phyloP scores from a whole-genome alignment of 495 filamentous ascomycete species.

The Penicillium desertorum region DNA sequence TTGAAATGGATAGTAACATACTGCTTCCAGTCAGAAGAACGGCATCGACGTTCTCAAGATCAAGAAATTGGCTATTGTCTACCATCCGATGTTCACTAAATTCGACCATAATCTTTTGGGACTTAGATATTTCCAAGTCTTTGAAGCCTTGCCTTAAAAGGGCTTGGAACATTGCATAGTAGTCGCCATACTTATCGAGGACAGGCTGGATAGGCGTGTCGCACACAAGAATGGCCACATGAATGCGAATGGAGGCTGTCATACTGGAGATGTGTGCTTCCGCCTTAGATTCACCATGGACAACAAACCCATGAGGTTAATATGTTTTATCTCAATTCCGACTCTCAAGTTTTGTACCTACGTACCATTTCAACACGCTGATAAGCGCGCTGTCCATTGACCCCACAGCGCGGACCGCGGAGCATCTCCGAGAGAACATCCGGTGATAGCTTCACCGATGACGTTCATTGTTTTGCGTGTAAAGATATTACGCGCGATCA shows the following conservation, averaged over 20 bases:
- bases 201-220: constrained; percentile 63
- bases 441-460: not conserved
- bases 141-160: constrained; percentile 55
- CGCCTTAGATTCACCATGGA: not conserved
- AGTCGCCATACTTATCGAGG: constrained; percentile 60
- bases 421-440: constrained; percentile 7
- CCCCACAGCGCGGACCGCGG: constrained; percentile 32
- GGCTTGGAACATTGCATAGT: constrained; percentile 67
- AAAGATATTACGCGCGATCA: not conserved
- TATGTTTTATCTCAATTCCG: not conserved
- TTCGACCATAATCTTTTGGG: constrained; percentile 39
- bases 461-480: not conserved
- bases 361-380: not conserved
- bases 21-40: constrained; percentile 73
- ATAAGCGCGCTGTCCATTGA: constrained; percentile 26
- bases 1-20: constrained; percentile 21
- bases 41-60: constrained; percentile 67
- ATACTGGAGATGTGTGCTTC: constrained; percentile 13
- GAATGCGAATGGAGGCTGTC: constrained; percentile 38
- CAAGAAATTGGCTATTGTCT: constrained; percentile 54
- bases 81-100: constrained; percentile 68
- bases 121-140: constrained; percentile 21
- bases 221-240: constrained; percentile 77
- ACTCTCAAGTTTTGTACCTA: not conserved
- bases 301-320: not conserved